Percentiles rank a stretch among this genome's conserved stretches.
Conservation (phyloP, 2,329 filamentous ascomycete species). For the Macrophomina pseudophaseolina region DNA sequence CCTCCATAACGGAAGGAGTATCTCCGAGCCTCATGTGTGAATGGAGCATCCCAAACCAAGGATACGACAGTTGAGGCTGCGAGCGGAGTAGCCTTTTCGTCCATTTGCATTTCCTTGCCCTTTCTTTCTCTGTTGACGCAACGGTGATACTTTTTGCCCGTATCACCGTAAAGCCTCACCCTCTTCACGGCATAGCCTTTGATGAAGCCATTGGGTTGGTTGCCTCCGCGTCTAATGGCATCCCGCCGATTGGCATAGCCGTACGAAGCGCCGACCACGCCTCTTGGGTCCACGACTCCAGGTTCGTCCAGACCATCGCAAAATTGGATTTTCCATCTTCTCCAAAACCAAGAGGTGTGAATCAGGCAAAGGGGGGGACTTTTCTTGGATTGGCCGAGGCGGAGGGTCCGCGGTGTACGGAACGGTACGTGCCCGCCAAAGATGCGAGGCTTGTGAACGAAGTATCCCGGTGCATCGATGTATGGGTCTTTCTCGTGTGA, state of each 20-base stretch:
- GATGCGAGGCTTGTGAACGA: conserved; percentile 38
- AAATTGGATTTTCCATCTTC: conserved; percentile 39
- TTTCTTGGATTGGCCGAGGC: conserved; percentile 31
- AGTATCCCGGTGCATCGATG: conserved; percentile 32
- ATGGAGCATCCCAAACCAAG: conserved; percentile 35
- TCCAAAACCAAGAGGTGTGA: conserved; percentile 37
- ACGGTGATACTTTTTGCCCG: conserved; percentile 37
- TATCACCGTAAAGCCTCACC: conserved; percentile 41
- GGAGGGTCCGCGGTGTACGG: conserved; percentile 36
- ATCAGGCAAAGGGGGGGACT: conserved; percentile 34
- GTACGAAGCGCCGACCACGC: conserved; percentile 36
- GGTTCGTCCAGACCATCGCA: conserved; percentile 31
- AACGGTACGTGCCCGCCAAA: conserved; percentile 34
- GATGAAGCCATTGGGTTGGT: conserved; percentile 27
- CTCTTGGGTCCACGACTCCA: conserved; percentile 38
- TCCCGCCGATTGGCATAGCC: conserved; percentile 31
- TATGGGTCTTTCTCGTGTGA: not conserved
- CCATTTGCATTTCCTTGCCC: conserved; percentile 18
- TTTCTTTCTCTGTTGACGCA: conserved; percentile 31
- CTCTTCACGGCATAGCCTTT: conserved; percentile 39
- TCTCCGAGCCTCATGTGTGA: conserved; percentile 35
- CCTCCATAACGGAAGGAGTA: conserved; percentile 37
- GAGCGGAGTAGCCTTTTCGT: not conserved
- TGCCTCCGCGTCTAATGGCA: conserved; percentile 27
- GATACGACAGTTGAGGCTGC: conserved; percentile 35